phyloP scores from a whole-genome alignment of 768 basidiomycete species.

The Lactifluus echinatus region DNA sequence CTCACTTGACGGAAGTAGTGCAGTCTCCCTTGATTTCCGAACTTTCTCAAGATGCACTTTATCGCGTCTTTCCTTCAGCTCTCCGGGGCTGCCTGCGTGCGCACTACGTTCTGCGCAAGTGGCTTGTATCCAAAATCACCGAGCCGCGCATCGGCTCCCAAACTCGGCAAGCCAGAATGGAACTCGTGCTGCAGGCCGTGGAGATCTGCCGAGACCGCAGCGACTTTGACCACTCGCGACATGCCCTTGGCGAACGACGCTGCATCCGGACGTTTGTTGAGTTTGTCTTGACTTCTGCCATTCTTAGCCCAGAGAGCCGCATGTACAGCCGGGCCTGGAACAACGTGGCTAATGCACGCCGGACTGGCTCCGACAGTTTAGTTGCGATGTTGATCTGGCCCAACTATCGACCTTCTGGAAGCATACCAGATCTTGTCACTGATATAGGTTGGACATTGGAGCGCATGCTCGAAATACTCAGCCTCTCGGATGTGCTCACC shows the following conservation, averaged over 20 bases:
- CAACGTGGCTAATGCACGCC: constrained; percentile 54
- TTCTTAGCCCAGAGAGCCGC: constrained; percentile 74
- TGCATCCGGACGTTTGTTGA: constrained; percentile 77
- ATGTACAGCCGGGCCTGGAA: constrained; percentile 73
- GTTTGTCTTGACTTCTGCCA: constrained; percentile 62
- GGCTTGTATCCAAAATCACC: constrained; percentile 64
- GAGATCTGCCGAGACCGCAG: constrained; percentile 65
- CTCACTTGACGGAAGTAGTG: constrained; percentile 62
- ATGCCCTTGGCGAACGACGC: constrained; percentile 44
- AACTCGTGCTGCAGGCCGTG: constrained; percentile 58
- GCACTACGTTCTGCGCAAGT: constrained; percentile 68
- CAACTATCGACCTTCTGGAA: constrained; percentile 31
- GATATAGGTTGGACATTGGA: constrained; percentile 83
- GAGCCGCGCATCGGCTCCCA: constrained; percentile 55
- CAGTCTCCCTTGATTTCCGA: constrained; percentile 67
- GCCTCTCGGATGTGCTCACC: constrained; percentile 60
- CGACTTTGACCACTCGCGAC: constrained; percentile 30
- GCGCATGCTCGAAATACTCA: constrained; percentile 70
- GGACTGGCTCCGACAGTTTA: constrained; percentile 54
- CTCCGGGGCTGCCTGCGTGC: constrained; percentile 72
- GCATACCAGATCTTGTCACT: constrained; percentile 46
- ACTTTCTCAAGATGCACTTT: constrained; percentile 57
- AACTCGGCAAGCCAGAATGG: constrained; percentile 62
- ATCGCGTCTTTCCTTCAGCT: constrained; percentile 66
- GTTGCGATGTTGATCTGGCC: constrained; percentile 46